These are phyloP conservation scores for Citrus australasica DNA, from an alignment of 345 rosid genomes.

Conservation along the genomic window DNA sequence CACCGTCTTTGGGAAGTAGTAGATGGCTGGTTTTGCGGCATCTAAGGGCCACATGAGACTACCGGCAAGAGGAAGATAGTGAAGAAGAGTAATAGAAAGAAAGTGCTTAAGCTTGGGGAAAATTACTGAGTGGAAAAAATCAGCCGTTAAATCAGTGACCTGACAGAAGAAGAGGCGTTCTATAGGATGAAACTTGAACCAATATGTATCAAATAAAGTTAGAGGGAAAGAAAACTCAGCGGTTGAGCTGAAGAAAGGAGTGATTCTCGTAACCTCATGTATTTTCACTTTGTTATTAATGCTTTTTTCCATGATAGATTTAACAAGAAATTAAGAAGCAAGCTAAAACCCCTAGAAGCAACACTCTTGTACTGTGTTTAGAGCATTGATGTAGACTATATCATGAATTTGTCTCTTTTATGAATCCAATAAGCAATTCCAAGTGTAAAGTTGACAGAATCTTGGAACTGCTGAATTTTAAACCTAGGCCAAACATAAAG, in stretches of 20 bases:
- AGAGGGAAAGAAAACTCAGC: not conserved
- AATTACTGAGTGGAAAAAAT: conserved; percentile 30
- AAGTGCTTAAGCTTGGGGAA: conserved; percentile 37
- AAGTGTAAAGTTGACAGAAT: not conserved
- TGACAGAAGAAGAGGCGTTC: not conserved
- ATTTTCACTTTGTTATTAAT: not conserved
- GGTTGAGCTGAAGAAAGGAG: not conserved
- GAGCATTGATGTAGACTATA: not conserved
- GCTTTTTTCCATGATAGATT: not conserved
- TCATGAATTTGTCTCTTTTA: not conserved
- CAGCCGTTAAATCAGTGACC: conserved; percentile 16
- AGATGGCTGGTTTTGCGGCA: conserved; percentile 20
- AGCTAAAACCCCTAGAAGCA: not conserved
- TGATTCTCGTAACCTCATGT: not conserved
- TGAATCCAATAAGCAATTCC: not conserved
- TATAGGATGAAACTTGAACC: not conserved
- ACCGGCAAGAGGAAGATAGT: conserved; percentile 29
- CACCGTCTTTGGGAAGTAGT: conserved; percentile 15
- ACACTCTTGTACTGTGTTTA: not conserved
- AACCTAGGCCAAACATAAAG: not conserved
- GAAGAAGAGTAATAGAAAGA: conserved; percentile 31
- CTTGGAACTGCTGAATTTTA: not conserved
- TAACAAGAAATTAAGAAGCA: not conserved
- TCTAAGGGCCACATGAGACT: conserved; percentile 21
- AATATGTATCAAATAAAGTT: not conserved